phyloP scores from a whole-genome alignment of 2,329 filamentous ascomycete species.

The Diaporthe destruens region DNA sequence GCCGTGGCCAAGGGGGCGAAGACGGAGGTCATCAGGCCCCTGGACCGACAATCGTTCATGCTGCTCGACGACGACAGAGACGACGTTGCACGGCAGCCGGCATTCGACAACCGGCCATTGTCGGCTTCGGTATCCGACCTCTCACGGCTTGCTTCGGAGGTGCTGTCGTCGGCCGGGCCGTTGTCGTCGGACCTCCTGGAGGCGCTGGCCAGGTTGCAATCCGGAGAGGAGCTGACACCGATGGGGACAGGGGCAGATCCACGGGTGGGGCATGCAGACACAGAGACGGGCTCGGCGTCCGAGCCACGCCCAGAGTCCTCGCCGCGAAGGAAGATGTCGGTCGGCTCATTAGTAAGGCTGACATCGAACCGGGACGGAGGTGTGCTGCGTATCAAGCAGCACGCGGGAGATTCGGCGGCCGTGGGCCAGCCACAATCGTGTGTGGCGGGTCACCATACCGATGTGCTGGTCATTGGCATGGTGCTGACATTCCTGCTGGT shows the following conservation, averaged over 20 bases:
- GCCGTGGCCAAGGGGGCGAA: background rate
- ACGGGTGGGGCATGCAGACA: background rate
- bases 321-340: slow-evolving; percentile 29
- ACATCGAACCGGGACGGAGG: slow-evolving; percentile 6
- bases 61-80: slow-evolving; percentile 10
- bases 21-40: slow-evolving; percentile 8
- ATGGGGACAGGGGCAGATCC: background rate
- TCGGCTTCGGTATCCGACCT: slow-evolving; percentile 42
- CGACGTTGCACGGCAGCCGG: slow-evolving; percentile 32
- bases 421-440: background rate
- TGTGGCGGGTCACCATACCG: slow-evolving; percentile 44
- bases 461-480: slow-evolving; percentile 49
- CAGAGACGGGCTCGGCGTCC: background rate
- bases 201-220: slow-evolving; percentile 29
- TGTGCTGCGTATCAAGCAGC: slow-evolving; percentile 16
- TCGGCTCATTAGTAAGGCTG: slow-evolving; percentile 37
- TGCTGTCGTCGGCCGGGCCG: slow-evolving; percentile 43
- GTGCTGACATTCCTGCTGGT: slow-evolving; percentile 48
- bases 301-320: background rate
- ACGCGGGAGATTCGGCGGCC: slow-evolving; percentile 16
- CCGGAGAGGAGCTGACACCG: background rate
- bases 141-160: slow-evolving; percentile 40
- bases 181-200: slow-evolving; percentile 43
- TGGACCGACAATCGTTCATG: background rate
- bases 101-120: slow-evolving; percentile 46